A percentile compares a stretch with the other conserved stretches of the same genome.
Conservation (phyloP, 495 filamentous ascomycete genomes). For the Usnea hakonensis region DNA sequence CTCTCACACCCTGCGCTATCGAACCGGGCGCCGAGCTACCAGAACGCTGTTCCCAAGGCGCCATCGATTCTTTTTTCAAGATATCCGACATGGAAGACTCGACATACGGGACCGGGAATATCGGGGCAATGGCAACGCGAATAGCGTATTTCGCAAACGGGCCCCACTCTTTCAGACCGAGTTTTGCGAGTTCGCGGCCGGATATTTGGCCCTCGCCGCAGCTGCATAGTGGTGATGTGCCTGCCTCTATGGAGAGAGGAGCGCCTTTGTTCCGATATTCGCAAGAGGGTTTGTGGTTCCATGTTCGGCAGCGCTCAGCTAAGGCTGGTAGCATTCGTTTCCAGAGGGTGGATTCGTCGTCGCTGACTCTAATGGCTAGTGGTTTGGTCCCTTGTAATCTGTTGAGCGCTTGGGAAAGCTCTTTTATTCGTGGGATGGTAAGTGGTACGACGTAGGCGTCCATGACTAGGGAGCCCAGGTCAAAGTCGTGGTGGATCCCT, state of each 20-base stretch:
- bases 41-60: neutral
- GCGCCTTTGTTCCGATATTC: slow-evolving; percentile 37
- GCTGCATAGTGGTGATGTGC: slow-evolving; percentile 26
- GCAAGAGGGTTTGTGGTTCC: slow-evolving; percentile 41
- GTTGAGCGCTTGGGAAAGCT: slow-evolving; percentile 28
- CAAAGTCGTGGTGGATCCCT: slow-evolving; percentile 35
- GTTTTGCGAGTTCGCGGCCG: slow-evolving; percentile 23
- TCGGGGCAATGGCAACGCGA: slow-evolving; percentile 30
- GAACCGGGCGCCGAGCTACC: neutral
- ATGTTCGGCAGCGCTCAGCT: slow-evolving; percentile 48
- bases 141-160: slow-evolving; percentile 25
- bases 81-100: slow-evolving; percentile 18
- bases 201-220: slow-evolving; percentile 31
- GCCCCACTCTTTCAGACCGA: slow-evolving; percentile 24
- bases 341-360: slow-evolving; percentile 44
- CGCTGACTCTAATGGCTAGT: slow-evolving; percentile 30
- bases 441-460: slow-evolving; percentile 44
- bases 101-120: slow-evolving; percentile 29
- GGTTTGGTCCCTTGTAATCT: slow-evolving; percentile 23
- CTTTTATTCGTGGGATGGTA: slow-evolving; percentile 24
- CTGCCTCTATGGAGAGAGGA: slow-evolving; percentile 27
- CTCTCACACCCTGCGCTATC: neutral
- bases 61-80: neutral
- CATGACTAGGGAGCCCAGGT: slow-evolving; percentile 36
- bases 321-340: slow-evolving; percentile 40